Evolutionary conservation across 2,329 filamentous ascomycete genomes (phyloP), one percentile per base, ranked within the genome.

Genomic region (Mollisia scopiformis): DNA sequence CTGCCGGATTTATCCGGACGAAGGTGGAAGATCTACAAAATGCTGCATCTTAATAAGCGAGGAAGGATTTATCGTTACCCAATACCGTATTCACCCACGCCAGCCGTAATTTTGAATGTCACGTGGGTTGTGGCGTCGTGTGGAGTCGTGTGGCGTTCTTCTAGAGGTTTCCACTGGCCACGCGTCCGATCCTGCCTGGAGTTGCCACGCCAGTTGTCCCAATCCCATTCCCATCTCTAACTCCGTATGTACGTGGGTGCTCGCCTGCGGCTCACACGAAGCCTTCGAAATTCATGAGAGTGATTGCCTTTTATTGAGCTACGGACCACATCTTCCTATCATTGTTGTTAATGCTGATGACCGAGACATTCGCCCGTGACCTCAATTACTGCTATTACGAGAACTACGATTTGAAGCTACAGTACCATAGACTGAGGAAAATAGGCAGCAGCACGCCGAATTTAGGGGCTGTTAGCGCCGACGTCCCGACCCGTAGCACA

Each of bases 1-100:
- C 51, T 58, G 46, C 57, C 55, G 46, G 55, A 61, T 64, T 66
- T 62, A 63, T 57, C 57, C 51, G 54, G 57, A 64, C 41, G 58
- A 56, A 61, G 56, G 28, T 57, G n/a, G 31, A 57, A 52, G 58
- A 55, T 58, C 41, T 21, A 63, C 60, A 53, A 63, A 63, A 58
- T 55, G 47, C 56, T 21, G 58, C 37, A 57, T 61, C 53, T 57
- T 59, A 61, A 61, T 63, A 60, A 61, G 52, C 63, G 61, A 61
- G 41, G 55, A 62, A 51, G 27, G 49, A 60, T 61, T 58, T 56
- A 46, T 25, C 49, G 43, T 41, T 41, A 41, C 16, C 16, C 16
- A 41, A 41, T 41, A 41, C 10, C 16, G 16, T 41, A 41, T 52
- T 52, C 30, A 52, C 49, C 8, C 30, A 52, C 49, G 49, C 21